Evolutionary conservation across 495 filamentous ascomycete genomes (phyloP), one percentile per base, ranked within the genome.

Genomic region (Pyrenopolyporus hunteri): DNA sequence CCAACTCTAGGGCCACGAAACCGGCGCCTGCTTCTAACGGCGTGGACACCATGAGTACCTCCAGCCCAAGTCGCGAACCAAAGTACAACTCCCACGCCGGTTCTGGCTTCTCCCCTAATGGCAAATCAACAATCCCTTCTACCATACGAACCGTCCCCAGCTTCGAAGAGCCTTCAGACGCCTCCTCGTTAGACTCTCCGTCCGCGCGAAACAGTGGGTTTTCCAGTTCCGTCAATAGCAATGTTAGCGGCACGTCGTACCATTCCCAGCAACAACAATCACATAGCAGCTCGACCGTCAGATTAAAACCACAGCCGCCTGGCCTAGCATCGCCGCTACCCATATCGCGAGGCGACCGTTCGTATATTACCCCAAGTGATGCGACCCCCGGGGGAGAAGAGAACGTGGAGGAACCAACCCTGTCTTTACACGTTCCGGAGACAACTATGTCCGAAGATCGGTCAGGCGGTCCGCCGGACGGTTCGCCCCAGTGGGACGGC

Each of bases 401-500:
- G 23, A 64, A 48, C 19, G 46, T 36, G 25, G 56, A 49, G 13
- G 59, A 64, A 1, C 50, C 35, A 28, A 45, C 55, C 14, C n/a
- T 44, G 8, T 49, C 52, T 14, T 53, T 69, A 20, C 62, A 64
- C 20, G 54, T 57, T 8, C 63, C 64, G 66, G 62, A 73, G 17
- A 22, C 68, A 59, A 26, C 66, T 4, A 46, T 23, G 36, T 47
- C 54, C 16, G 85, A 81, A 73, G 66, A 67, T 47, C 49, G 49
- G 37, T 64, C 54, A 42, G 26, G 31, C 36, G 36, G 42, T 47
- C 37, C 32, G 6, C 56, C 20, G 8, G 64, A 68, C 47, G 67
- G 64, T 5, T 66, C 70, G 6, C 55, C 68, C 31, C 65, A 73
- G 70, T 93, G 89, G 90, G 89, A 88, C 59, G 80, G 85, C 7